Percentiles rank a stretch among this genome's conserved stretches.
These are phyloP conservation scores for Apiospora malaysiana DNA, from an alignment of 2,329 filamentous ascomycete genomes.

Conservation along the genomic window DNA sequence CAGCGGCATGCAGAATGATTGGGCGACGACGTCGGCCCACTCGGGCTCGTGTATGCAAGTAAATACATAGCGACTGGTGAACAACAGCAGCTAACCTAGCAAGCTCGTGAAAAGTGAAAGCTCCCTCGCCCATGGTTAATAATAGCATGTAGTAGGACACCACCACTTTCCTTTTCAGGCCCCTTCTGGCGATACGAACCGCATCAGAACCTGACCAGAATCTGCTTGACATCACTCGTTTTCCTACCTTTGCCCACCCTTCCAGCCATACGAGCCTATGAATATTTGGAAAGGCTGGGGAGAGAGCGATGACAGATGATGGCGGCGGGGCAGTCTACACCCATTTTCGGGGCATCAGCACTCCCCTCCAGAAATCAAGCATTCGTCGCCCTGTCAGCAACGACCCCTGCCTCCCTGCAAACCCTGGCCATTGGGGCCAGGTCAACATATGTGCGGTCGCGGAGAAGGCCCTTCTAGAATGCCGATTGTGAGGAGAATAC, in stretches of 20 bases:
- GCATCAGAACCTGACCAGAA: constrained; percentile 2
- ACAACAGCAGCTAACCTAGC: background rate
- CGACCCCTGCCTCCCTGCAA: background rate
- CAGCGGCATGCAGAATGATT: constrained; percentile 9
- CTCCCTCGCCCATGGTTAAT: constrained; percentile 2
- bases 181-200: constrained; percentile 10
- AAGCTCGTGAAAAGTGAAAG: constrained; percentile 11
- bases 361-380: constrained; percentile 1
- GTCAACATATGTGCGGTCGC: background rate
- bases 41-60: constrained; percentile 17
- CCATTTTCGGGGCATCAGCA: background rate
- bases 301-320: background rate
- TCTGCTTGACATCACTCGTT: constrained; percentile 3
- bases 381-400: constrained; percentile 11
- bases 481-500: background rate
- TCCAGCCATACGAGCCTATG: constrained; percentile 1
- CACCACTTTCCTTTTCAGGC: constrained; percentile 2
- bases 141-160: constrained; percentile 19
- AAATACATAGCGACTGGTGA: constrained; percentile 15
- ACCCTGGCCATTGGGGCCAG: background rate
- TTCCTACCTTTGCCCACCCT: background rate
- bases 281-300: background rate
- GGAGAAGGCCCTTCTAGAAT: constrained; percentile 13
- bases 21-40: background rate
- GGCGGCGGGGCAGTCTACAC: background rate